Evolutionary conservation across 768 basidiomycete species (phyloP), one percentile per base, ranked within the genome.

Genomic region (Agaricus blazei): DNA sequence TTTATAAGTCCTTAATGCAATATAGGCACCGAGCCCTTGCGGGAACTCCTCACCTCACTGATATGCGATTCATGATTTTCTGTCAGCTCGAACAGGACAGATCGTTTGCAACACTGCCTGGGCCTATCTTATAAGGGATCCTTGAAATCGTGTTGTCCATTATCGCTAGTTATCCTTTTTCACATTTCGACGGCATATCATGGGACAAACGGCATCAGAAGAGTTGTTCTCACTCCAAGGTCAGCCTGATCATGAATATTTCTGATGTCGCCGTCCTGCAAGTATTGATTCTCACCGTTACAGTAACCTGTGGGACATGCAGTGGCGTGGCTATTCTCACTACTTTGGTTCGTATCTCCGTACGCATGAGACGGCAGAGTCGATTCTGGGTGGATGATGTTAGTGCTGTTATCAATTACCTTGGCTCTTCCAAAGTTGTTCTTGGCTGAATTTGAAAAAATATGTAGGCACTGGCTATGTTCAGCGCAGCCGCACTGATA

Each of bases 361-460:
- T 42, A n/a, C 51, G 51, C 9, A 19, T 31, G 12, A 8, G 40
- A 6, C 38, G 50, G 7, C 28, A 34, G 19, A 43, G 51, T 19
- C 51, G 34, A 15, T 27, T 54, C 5, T 54, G 52, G 52, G 3
- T 47, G 9, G 52, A 54, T n/a, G 52, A 54, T 40, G 52, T 54
- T 36, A 47, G 45, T 54, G 9, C 6, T n/a, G 9, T 28, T 14
- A 12, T 11, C 27, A 5, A 34, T 19, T 29, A 15, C 28, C 19
- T 5, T 27, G 19, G 19, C 19, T 14, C n/a, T 9, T 15, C 12
- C 23, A 12, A 36, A n/a, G n/a, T 43, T n/a, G n/a, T 11, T 27
- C 2, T n/a, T 24, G 8, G 44, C 36, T 6, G 28, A 51, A 45
- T 26, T 8, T 19, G 19, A 19, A 42, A 19, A 5, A 34, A n/a